Conservation (phyloP, 257 asterid genomes). For the Cinchona pubescens region DNA sequence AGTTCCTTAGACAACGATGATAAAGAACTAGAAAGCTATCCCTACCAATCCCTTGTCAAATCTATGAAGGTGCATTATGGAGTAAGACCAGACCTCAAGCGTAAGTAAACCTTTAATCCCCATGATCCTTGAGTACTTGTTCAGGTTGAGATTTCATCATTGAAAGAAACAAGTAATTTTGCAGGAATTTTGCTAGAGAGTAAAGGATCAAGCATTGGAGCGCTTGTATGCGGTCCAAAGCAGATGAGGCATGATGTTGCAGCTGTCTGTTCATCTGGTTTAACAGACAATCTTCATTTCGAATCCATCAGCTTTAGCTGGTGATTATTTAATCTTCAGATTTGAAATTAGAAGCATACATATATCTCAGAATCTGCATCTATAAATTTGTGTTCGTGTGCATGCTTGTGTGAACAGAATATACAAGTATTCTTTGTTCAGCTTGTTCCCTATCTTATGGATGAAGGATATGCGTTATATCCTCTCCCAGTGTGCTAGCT, state of each 20-base stretch:
- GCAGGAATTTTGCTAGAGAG: conserved; percentile 58
- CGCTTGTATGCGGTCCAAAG: conserved; percentile 80
- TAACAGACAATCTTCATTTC: conserved; percentile 60
- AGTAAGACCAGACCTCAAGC: conserved; percentile 69
- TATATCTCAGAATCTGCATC: background rate
- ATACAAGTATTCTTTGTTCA: background rate
- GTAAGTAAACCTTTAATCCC: conserved; percentile 39
- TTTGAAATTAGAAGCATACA: background rate
- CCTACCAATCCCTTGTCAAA: conserved; percentile 47
- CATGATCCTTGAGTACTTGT: background rate
- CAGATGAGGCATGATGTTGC: conserved; percentile 83
- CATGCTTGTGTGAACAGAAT: background rate
- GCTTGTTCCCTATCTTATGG: background rate
- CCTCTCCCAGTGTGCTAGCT: too few relatives aligned
- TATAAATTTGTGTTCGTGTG: background rate
- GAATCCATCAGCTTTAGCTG: conserved; percentile 92
- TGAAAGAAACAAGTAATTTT: conserved; percentile 1
- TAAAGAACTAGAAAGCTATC: conserved; percentile 76
- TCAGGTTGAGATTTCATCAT: background rate
- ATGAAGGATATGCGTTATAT: background rate
- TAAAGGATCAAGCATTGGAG: conserved; percentile 69
- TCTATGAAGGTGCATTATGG: conserved; percentile 69
- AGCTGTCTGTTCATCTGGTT: conserved; percentile 63
- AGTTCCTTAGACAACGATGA: conserved; percentile 30
- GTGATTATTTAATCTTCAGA: conserved; percentile 39